A percentile compares a stretch with the other conserved stretches of the same genome.
Conservation (phyloP, 768 basidiomycete species). For the Amanita jacksonii region DNA sequence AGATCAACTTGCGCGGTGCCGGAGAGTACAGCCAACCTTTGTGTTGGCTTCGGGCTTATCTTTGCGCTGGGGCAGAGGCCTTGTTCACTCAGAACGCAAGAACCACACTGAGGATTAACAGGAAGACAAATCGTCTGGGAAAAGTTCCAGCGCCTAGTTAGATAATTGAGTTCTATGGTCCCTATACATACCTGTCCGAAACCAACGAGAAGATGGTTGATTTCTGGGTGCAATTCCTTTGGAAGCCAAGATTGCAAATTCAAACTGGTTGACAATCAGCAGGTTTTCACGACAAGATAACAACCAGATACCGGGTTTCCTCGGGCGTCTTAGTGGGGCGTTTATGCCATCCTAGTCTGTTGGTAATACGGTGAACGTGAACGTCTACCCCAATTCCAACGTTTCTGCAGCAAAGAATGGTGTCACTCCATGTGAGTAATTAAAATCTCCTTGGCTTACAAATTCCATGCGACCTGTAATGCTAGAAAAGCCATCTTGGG, state of each 20-base stretch:
- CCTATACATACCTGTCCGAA: slow-evolving; percentile 61
- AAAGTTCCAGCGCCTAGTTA: no score
- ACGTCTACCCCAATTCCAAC: slow-evolving; percentile 93
- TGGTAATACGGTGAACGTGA: slow-evolving; percentile 93
- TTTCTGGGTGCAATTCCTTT: slow-evolving; percentile 57
- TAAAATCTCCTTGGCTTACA: slow-evolving; percentile 34
- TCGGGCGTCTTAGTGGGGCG: slow-evolving; percentile 80
- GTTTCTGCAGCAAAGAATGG: slow-evolving; percentile 39
- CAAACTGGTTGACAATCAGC: slow-evolving; percentile 29
- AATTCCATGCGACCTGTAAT: slow-evolving; percentile 76
- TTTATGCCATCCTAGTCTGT: slow-evolving; percentile 88
- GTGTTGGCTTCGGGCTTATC: slow-evolving; percentile 19
- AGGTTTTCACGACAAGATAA: neutral
- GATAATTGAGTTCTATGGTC: neutral
- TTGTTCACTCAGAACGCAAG: slow-evolving; percentile 45
- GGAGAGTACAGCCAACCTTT: slow-evolving; percentile 7
- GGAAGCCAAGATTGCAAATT: slow-evolving; percentile 84
- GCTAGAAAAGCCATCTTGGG: slow-evolving; percentile 94
- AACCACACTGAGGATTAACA: slow-evolving; percentile 52
- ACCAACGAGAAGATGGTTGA: slow-evolving; percentile 75
- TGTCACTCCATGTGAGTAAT: neutral
- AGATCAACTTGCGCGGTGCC: slow-evolving; percentile 24
- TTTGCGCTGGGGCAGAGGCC: slow-evolving; percentile 62
- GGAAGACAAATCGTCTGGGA: slow-evolving; percentile 66
- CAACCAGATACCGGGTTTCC: slow-evolving; percentile 56